Evolutionary conservation across 179 eudicot genomes (phyloP).

Genomic region (Silene coronaria): DNA sequence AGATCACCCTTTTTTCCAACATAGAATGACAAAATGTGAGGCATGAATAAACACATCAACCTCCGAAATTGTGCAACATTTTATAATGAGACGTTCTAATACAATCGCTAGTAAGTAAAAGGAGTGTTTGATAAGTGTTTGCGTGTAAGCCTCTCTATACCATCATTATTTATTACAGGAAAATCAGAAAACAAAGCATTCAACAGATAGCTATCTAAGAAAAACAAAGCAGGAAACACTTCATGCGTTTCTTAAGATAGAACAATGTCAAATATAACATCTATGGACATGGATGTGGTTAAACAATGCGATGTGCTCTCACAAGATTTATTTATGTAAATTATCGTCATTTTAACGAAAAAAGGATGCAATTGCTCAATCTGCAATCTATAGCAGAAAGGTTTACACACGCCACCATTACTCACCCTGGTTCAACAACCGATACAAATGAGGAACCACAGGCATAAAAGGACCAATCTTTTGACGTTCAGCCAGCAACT

Average conservation of each 20-base stretch:
- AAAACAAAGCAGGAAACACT: background rate
- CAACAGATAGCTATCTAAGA: background rate
- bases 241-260: background rate
- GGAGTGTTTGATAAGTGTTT: background rate
- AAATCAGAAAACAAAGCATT: background rate
- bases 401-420: background rate
- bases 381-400: background rate
- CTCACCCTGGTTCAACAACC: conserved; percentile 90
- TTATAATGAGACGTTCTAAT: background rate
- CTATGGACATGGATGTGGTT: background rate
- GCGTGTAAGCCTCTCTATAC: no score
- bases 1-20: no score
- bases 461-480: conserved; percentile 79
- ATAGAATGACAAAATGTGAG: background rate
- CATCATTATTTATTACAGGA: no score
- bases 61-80: background rate
- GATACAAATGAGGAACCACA: conserved; percentile 63
- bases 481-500: conserved; percentile 76
- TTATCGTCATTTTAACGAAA: background rate
- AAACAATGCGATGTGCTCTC: background rate
- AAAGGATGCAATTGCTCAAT: background rate
- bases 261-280: background rate
- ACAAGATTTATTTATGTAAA: background rate
- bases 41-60: background rate
- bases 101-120: background rate